Evolutionary conservation across 257 asterid species (phyloP).

Genomic region (Capsicum rhomboideum): DNA sequence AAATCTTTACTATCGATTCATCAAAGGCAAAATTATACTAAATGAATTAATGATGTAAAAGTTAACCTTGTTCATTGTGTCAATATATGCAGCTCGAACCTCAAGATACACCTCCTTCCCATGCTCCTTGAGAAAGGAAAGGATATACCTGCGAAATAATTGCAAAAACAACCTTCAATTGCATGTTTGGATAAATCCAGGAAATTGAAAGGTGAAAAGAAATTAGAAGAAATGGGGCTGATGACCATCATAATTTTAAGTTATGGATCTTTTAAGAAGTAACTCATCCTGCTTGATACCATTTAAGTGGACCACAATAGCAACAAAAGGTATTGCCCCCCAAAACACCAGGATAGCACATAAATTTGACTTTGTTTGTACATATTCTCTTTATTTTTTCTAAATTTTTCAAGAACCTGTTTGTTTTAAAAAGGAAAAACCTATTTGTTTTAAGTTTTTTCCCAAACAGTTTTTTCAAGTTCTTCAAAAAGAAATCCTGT

Average conservation of each 20-base stretch:
- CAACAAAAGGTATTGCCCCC: not conserved
- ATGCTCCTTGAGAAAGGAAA: conserved; percentile 84
- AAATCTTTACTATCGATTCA: not conserved
- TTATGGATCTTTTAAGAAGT: not conserved
- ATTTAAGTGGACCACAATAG: not conserved
- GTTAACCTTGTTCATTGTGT: conserved; percentile 94
- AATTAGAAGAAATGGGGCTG: not conserved
- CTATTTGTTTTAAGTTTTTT: not conserved
- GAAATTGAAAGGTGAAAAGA: not conserved
- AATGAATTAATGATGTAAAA: not conserved
- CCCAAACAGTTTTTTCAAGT: not conserved
- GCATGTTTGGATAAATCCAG: not conserved
- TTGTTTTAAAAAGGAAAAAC: not conserved
- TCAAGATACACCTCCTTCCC: conserved; percentile 86
- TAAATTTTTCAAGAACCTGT: not conserved
- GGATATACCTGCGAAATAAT: conserved; percentile 53
- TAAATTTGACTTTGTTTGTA: not conserved
- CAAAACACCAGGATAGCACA: not conserved
- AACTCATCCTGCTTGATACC: not conserved
- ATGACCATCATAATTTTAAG: not conserved
- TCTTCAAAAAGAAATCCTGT: not conserved
- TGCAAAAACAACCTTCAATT: conserved; percentile 7
- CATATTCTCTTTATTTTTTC: not conserved
- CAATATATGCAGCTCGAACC: conserved; percentile 91
- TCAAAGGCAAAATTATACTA: conserved; percentile 1